Evolutionary conservation across 257 asterid genomes (phyloP).

Genomic region (Penstemon eatonii): DNA sequence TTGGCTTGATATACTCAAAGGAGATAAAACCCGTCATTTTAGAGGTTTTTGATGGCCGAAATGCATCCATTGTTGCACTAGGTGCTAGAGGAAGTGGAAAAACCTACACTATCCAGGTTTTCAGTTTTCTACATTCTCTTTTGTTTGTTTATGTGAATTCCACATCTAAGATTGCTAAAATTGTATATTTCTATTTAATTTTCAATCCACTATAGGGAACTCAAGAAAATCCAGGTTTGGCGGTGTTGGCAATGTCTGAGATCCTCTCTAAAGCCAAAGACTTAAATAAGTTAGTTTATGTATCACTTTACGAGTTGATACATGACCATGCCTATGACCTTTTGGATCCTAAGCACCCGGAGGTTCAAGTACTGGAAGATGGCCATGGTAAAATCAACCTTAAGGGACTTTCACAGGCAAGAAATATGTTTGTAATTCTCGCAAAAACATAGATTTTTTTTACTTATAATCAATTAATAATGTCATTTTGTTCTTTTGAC

Average conservation of each 20-base stretch:
- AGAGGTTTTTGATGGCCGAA: conserved; percentile 53
- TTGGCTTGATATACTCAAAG: conserved; percentile 43
- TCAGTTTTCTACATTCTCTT: conserved; percentile 3
- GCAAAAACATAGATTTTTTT: neutral
- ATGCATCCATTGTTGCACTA: conserved; percentile 69
- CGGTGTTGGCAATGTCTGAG: conserved; percentile 61
- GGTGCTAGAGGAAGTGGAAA: conserved; percentile 95
- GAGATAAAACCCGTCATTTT: conserved; percentile 64
- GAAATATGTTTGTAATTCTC: conserved; percentile 9
- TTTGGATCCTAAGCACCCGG: conserved; percentile 51
- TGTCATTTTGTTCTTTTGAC: neutral
- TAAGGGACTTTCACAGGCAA: conserved; percentile 80
- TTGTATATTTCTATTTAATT: conserved; percentile 1
- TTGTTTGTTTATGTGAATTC: neutral
- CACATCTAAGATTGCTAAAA: neutral
- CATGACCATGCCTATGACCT: conserved; percentile 73
- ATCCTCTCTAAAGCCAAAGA: conserved; percentile 57
- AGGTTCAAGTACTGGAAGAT: conserved; percentile 66
- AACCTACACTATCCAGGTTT: conserved; percentile 65
- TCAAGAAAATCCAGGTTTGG: conserved; percentile 66
- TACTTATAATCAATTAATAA: conserved; percentile 1
- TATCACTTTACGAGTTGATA: conserved; percentile 65
- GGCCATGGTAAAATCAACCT: conserved; percentile 69
- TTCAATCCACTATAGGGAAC: conserved; percentile 48
- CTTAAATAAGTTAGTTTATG: conserved; percentile 39